phyloP scores from a whole-genome alignment of 148 eudicot genomes.

The Euryodendron excelsum region DNA sequence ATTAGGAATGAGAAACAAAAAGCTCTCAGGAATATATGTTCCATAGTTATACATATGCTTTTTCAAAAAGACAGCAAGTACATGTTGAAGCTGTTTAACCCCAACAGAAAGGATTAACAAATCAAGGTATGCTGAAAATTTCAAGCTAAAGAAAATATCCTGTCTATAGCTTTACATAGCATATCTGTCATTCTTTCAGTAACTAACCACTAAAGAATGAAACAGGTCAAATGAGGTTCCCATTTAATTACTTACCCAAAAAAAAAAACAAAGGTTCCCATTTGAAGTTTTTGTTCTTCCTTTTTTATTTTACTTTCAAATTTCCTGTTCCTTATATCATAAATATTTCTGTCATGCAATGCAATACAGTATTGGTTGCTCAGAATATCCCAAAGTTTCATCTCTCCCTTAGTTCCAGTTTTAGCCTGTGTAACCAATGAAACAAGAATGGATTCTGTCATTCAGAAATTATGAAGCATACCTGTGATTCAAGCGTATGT shows the following conservation, averaged over 20 bases:
- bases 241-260: background rate
- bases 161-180: background rate
- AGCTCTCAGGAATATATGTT: background rate
- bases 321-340: background rate
- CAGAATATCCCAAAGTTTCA: background rate
- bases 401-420: no score
- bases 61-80: conserved; percentile 1
- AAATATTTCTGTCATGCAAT: background rate
- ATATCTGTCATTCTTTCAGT: background rate
- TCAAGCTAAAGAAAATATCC: background rate
- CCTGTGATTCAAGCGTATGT: conserved; percentile 86
- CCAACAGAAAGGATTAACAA: background rate
- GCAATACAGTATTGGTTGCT: background rate
- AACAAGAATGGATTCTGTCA: background rate
- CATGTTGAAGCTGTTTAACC: background rate
- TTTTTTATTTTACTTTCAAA: background rate
- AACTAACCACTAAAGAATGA: background rate
- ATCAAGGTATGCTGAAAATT: background rate
- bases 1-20: background rate
- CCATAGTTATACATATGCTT: background rate
- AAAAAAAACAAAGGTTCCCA: no score
- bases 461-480: conserved; percentile 23
- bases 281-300: no score
- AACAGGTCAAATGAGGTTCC: background rate
- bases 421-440: background rate